These are phyloP conservation scores for Aspergillus funiculosus DNA, from an alignment of 495 filamentous ascomycete species.

Conservation along the genomic window DNA sequence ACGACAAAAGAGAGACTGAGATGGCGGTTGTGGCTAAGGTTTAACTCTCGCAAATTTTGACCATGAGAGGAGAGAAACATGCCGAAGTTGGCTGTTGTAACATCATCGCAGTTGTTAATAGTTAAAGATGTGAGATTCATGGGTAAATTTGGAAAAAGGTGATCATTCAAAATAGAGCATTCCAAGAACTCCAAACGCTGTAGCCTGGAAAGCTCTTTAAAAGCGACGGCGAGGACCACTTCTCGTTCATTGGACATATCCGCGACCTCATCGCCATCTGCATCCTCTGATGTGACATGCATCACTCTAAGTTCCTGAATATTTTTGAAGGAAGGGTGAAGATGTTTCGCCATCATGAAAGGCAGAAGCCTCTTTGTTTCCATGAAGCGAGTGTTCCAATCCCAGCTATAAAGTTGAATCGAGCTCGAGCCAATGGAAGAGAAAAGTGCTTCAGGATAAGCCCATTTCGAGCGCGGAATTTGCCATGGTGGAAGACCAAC, in stretches of 20 bases:
- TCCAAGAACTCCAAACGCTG: constrained; percentile 61
- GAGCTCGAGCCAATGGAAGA: constrained; percentile 43
- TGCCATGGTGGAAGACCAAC: constrained; percentile 27
- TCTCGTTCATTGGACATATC: constrained; percentile 30
- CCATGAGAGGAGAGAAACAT: constrained; percentile 60
- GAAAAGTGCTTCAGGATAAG: constrained; percentile 57
- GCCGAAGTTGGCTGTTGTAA: constrained; percentile 54
- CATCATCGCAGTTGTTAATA: constrained; percentile 66
- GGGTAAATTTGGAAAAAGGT: constrained; percentile 58
- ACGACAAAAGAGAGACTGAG: constrained; percentile 67
- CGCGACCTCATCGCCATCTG: constrained; percentile 10
- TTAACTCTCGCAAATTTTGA: constrained; percentile 53
- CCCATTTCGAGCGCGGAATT: constrained; percentile 47
- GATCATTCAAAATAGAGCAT: constrained; percentile 56
- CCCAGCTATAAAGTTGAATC: constrained; percentile 59
- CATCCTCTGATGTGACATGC: constrained; percentile 51
- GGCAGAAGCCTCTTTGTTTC: constrained; percentile 43
- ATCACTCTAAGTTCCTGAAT: constrained; percentile 57
- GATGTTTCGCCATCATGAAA: constrained; percentile 50
- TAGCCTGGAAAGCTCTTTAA: constrained; percentile 55
- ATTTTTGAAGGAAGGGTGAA: constrained; percentile 50
- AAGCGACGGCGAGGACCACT: constrained; percentile 47
- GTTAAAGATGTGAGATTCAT: constrained; percentile 56
- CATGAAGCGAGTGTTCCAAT: constrained; percentile 68
- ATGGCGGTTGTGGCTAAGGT: constrained; percentile 68